Evolutionary conservation across 306 rosid species (phyloP), one percentile per base, ranked within the genome.

Genomic region (Sophora flavescens): DNA sequence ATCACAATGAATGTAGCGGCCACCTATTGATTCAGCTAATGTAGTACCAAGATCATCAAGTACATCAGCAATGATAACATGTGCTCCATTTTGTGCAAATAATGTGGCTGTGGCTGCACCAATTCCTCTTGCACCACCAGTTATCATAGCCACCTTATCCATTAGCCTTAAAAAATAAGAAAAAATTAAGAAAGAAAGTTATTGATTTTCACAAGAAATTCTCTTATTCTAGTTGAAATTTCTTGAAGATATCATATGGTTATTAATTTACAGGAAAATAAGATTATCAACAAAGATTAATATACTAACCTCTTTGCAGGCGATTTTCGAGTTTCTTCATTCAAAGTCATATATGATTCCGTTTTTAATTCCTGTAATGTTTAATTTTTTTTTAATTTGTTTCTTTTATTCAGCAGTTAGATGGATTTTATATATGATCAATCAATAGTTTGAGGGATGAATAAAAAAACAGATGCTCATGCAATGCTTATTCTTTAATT

Each of bases 41-140:
- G 64, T 9, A 0, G 44, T 67, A 0, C 98, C 98, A 6, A 84
- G 36, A 32, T 89, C 93, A 32, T 93, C 98, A 33, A 93, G 89
- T 16, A 93, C 73, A 74, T 93, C 98, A 0, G 93, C 97, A 45
- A 93, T 74, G 8, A 93, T 65, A 13, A 93, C 96, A 33, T 91
- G 78, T 0, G 96, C 93, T 4, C 98, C 96, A 57, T 91, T 84
- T 63, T 80, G 61, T 0, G 93, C 89, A 47, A 93, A 91, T 0
- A 88, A 36, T 81, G 80, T 85, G 2, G 98, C 95, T n/a, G 92
- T 81, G 45, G 96, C 87, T 3, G 88, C 98, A 75, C 98, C 98
- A 3, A 93, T 93, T 54, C 98, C 98, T 81, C 96, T 85, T 15
- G 97, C 91, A 4, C 91, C 98, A 3, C 98, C 98, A 1, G 98